Evolutionary conservation across 495 filamentous ascomycete species (phyloP).

Genomic region (Neurospora sp.): DNA sequence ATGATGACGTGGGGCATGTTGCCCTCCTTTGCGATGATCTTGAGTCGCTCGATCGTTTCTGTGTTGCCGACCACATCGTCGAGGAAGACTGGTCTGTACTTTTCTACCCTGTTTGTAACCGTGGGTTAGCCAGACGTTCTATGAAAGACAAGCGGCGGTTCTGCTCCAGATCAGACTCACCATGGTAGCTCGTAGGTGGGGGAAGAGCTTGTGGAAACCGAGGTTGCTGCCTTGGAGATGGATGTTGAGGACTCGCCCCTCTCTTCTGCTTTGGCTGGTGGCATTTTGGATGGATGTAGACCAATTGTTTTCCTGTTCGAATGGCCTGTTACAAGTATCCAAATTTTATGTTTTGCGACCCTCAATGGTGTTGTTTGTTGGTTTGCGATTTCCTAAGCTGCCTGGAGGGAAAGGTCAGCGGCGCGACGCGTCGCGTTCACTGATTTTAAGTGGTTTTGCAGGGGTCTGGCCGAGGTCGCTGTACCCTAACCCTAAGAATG

Average conservation of each 20-base stretch:
- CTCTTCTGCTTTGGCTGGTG: slow-evolving; percentile 31
- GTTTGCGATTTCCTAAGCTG: neutral
- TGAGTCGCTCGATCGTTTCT: slow-evolving; percentile 92
- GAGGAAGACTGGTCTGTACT: slow-evolving; percentile 88
- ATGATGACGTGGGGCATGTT: slow-evolving; percentile 99
- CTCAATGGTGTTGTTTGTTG: neutral
- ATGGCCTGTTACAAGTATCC: neutral
- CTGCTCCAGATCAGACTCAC: slow-evolving; percentile 36
- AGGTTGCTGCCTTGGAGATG: slow-evolving; percentile 54
- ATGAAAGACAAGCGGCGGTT: neutral
- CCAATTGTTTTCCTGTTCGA: neutral
- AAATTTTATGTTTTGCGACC: neutral
- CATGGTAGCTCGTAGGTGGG: slow-evolving; percentile 83
- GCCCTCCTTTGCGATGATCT: slow-evolving; percentile 97
- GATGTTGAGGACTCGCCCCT: slow-evolving; percentile 68
- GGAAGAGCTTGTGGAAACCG: slow-evolving; percentile 47
- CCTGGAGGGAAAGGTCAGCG: neutral
- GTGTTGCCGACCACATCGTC: slow-evolving; percentile 97
- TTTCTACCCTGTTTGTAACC: slow-evolving; percentile 70
- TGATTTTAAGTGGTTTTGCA: slow-evolving; percentile 16
- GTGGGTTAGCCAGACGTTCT: neutral
- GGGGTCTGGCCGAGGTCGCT: neutral
- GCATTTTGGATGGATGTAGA: slow-evolving; percentile 21
- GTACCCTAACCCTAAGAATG: slow-evolving; percentile 11
- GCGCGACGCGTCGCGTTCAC: slow-evolving; percentile 16